Evolutionary conservation across 805 yeast species (phyloP).

Genomic region (Pachysolen tannophilus): DNA sequence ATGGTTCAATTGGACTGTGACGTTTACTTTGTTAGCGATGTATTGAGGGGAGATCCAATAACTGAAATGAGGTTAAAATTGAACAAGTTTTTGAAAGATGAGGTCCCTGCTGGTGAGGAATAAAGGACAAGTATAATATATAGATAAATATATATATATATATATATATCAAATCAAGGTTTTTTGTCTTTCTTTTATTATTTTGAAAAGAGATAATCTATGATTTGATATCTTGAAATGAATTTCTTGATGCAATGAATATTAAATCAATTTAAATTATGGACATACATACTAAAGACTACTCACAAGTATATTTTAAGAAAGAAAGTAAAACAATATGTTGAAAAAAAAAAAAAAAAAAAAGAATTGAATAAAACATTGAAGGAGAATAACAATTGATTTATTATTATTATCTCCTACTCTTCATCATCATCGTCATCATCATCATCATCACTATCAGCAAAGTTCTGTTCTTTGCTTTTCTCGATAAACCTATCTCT

Average conservation of each 20-base stretch:
- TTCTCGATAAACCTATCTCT: conserved; percentile 3
- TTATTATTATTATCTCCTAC: too few species aligned
- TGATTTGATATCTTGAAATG: background rate
- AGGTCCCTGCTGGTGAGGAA: conserved; percentile 96
- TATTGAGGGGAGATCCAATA: conserved; percentile 68
- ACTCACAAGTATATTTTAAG: too few species aligned
- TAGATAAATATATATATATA: too few species aligned
- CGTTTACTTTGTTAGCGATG: conserved; percentile 70
- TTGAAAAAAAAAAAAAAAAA: background rate
- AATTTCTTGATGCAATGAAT: too few species aligned
- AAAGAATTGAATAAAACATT: background rate
- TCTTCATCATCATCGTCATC: background rate
- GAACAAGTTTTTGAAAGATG: conserved; percentile 74
- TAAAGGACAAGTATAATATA: background rate
- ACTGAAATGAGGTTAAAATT: conserved; percentile 77
- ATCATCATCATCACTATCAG: background rate
- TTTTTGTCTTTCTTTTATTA: too few species aligned
- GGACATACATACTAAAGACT: too few species aligned
- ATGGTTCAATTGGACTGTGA: conserved; percentile 95
- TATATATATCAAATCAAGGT: too few species aligned
- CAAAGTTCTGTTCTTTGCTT: too few species aligned
- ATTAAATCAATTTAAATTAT: too few species aligned
- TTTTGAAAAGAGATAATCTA: background rate
- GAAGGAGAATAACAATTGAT: too few species aligned
- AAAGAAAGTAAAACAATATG: background rate